Percentiles rank a stretch among this genome's conserved stretches.
Conservation (phyloP, 2,329 filamentous ascomycete genomes). For the Chaetothyriales sp. region DNA sequence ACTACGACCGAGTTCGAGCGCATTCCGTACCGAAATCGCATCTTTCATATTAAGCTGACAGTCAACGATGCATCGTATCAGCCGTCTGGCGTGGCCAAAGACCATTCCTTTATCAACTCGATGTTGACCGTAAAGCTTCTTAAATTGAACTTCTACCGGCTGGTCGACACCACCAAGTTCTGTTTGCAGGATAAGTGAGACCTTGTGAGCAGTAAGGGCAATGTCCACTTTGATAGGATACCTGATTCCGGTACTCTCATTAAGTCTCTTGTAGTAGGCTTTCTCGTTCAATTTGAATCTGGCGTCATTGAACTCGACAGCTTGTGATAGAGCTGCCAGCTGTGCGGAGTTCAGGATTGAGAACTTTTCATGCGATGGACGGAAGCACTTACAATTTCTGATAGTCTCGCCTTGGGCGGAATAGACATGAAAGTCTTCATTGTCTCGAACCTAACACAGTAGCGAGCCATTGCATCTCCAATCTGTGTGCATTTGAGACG, state of each 20-base stretch:
- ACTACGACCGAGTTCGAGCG: constrained; percentile 63
- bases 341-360: constrained; percentile 26
- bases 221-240: constrained; percentile 57
- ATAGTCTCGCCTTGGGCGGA: constrained; percentile 43
- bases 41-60: constrained; percentile 52
- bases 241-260: constrained; percentile 51
- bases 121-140: constrained; percentile 33
- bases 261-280: constrained; percentile 53
- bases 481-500: constrained; percentile 52
- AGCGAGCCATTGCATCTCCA: constrained; percentile 67
- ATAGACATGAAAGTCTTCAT: constrained; percentile 58
- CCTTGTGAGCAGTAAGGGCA: constrained; percentile 53
- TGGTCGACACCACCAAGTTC: constrained; percentile 53
- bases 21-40: constrained; percentile 49
- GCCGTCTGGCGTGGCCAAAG: constrained; percentile 52
- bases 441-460: constrained; percentile 64
- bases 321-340: constrained; percentile 49
- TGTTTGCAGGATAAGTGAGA: constrained; percentile 62
- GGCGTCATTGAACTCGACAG: constrained; percentile 57
- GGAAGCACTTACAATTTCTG: constrained; percentile 46
- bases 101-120: constrained; percentile 42
- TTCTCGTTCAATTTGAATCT: constrained; percentile 58
- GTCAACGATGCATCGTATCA: constrained; percentile 62
- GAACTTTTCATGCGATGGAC: constrained; percentile 3
- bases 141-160: constrained; percentile 42